Conservation (phyloP, 495 filamentous ascomycete species). For the Staphylotrichum longicolle region DNA sequence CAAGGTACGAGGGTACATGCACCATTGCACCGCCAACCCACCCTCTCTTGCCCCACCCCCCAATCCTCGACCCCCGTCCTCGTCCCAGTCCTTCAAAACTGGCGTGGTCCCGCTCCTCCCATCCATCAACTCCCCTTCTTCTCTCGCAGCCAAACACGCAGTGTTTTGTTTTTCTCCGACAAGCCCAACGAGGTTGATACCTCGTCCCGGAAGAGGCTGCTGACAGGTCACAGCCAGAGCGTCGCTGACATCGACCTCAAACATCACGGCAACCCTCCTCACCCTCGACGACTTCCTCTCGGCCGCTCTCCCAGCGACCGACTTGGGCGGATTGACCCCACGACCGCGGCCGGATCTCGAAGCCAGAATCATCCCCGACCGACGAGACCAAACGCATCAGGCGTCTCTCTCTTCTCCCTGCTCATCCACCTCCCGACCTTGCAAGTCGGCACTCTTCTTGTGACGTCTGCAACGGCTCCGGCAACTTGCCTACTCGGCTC, state of each 20-base stretch:
- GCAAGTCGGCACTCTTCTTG: neutral
- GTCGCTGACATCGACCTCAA: conserved; percentile 22
- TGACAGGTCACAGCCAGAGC: conserved; percentile 29
- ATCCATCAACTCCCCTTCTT: conserved; percentile 23
- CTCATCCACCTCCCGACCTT: neutral
- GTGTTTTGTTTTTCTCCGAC: conserved; percentile 26
- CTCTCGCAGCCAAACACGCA: conserved; percentile 24
- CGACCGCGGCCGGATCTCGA: conserved; percentile 14
- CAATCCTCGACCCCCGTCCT: conserved; percentile 16
- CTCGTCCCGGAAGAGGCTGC: conserved; percentile 26
- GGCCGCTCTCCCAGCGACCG: conserved; percentile 11
- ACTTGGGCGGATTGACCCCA: neutral
- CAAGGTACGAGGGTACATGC: neutral
- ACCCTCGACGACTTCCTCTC: conserved; percentile 8
- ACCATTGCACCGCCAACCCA: neutral
- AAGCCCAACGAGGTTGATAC: conserved; percentile 26
- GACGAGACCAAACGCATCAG: neutral
- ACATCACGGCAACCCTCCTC: neutral
- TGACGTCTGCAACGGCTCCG: conserved; percentile 12
- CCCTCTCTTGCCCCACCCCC: conserved; percentile 1
- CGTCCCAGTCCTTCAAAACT: conserved; percentile 34
- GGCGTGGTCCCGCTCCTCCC: conserved; percentile 23
- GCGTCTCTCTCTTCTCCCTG: neutral
- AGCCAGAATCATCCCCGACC: conserved; percentile 7
- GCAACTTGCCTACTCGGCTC: conserved; percentile 6